Evolutionary conservation across 805 yeast species (phyloP).

Genomic region (Sugiyamaella smithiae): DNA sequence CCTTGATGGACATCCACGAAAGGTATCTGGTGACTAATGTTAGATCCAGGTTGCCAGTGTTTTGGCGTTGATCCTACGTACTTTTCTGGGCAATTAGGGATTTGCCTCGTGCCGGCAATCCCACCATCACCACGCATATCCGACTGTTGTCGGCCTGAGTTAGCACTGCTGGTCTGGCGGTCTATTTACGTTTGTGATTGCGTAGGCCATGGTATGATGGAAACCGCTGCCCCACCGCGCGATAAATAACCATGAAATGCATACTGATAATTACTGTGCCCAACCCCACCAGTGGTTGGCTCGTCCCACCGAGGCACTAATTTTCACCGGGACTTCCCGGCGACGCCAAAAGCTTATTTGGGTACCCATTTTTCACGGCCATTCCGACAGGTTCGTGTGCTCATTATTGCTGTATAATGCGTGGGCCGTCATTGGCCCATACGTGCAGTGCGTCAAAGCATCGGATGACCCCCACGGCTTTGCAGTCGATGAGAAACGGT

Average conservation of each 20-base stretch:
- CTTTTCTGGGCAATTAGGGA: conserved; percentile 89
- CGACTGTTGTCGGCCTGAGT: conserved; percentile 13
- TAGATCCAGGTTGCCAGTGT: not conserved
- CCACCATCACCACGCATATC: conserved; percentile 33
- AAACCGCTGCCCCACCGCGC: not conserved
- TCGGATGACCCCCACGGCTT: too few relatives aligned
- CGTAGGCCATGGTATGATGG: conserved; percentile 6
- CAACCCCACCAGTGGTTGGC: too few relatives aligned
- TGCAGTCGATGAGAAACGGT: too few relatives aligned
- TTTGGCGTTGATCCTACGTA: conserved; percentile 20
- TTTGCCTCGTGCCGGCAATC: conserved; percentile 69
- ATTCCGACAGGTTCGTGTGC: too few relatives aligned
- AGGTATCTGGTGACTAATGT: conserved; percentile 70
- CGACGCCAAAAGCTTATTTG: too few relatives aligned
- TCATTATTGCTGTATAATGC: too few relatives aligned
- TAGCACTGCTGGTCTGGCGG: not conserved
- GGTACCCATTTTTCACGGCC: too few relatives aligned
- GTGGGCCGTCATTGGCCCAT: too few relatives aligned
- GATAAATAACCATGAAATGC: not conserved
- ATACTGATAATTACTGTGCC: too few relatives aligned
- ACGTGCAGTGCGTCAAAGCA: too few relatives aligned
- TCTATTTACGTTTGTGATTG: conserved; percentile 8
- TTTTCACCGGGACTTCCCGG: too few relatives aligned
- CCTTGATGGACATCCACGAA: conserved; percentile 85
- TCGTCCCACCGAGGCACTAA: too few relatives aligned